These are phyloP conservation scores for Gracilaria domingensis DNA, from an alignment of 23 red algal genomes.

Conservation along the genomic window DNA sequence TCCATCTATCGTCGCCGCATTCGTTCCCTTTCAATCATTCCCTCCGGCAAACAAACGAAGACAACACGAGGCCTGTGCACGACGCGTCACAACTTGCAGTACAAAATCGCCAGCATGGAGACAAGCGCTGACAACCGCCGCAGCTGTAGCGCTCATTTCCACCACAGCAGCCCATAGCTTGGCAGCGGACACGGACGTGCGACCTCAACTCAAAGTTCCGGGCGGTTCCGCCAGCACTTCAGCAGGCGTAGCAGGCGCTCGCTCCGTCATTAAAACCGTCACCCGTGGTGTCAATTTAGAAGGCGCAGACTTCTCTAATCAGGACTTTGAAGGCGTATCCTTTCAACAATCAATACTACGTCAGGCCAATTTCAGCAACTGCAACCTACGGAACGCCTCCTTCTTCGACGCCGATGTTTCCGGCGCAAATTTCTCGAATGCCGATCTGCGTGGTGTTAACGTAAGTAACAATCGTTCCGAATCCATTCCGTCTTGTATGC, in stretches of 20 bases:
- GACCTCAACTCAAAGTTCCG: slow-evolving; percentile 69
- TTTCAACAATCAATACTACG: slow-evolving; percentile 94
- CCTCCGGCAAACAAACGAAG: too few relatives aligned
- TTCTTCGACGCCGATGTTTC: slow-evolving; percentile 97
- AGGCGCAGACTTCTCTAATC: slow-evolving; percentile 78
- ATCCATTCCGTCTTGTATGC: not conserved
- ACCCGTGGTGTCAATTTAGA: slow-evolving; percentile 92
- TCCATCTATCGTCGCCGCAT: not conserved
- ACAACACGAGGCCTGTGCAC: not conserved
- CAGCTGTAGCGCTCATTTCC: not conserved
- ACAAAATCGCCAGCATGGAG: not conserved
- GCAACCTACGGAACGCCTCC: slow-evolving; percentile 86
- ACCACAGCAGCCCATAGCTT: not conserved
- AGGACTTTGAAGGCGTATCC: slow-evolving; percentile 83
- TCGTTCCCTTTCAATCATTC: not conserved
- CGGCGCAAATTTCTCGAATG: slow-evolving; percentile 80
- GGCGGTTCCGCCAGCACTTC: slow-evolving; percentile 89
- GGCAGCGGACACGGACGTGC: slow-evolving; percentile 38
- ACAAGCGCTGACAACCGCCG: not conserved
- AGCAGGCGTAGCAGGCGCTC: slow-evolving; percentile 48
- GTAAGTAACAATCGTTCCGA: slow-evolving; percentile 24
- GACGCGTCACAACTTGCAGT: not conserved
- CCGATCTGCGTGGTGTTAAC: slow-evolving; percentile 72
- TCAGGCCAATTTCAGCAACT: slow-evolving; percentile 80
- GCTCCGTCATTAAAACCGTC: slow-evolving; percentile 82